Base-by-base conservation (phyloP, 2,329 filamentous ascomycete species). In the Eutypella sp. region DNA sequence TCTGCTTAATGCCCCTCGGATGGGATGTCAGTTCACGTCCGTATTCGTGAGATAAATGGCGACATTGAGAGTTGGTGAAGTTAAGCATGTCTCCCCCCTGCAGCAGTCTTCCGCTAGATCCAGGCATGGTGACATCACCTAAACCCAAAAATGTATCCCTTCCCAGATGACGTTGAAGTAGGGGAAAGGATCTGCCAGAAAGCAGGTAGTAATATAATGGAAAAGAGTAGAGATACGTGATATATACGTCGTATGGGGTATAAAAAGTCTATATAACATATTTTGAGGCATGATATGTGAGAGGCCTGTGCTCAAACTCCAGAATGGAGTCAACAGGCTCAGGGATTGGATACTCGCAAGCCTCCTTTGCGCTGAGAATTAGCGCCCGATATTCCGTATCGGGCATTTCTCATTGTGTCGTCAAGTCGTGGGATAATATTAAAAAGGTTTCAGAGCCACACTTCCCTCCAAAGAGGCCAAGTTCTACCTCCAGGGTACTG, bases 371-470 rank as follows among this genome's bases (percentile, higher is more conserved):
- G 43, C 44, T 50, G 45, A 47, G 47, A 44, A 47, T 47, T 42
- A 46, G 40, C 45, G 45, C 49, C 45, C 44, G 49, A 40, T 27
- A 44, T 23, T 29, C 15, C 42, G 27, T 47, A 45, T 36, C 45
- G 49, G 51, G 47, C 34, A 40, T 49, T 36, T 33, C 47, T 48
- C 42, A 50, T 46, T 40, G 46, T 47, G 48, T 60, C 58, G 55
- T 61, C 44, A 53, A 53, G 46, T 61, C 56, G 55, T 57, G 44
- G 48, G 45, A 53, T 46, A 49, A 49, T 34, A 48, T 36, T 46
- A 53, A 51, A 49, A 42, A 51, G 47, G 51, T 53, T 57, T 56
- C 51, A 55, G 53, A 55, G 48, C 51, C 55, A 52, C 51, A 54
- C 50, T 57, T 56, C 42, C 45, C 51, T 51, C 55, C 51, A 46